Base-by-base conservation (phyloP, 164 flowering plant genomes). In the Pachysandra terminalis region DNA sequence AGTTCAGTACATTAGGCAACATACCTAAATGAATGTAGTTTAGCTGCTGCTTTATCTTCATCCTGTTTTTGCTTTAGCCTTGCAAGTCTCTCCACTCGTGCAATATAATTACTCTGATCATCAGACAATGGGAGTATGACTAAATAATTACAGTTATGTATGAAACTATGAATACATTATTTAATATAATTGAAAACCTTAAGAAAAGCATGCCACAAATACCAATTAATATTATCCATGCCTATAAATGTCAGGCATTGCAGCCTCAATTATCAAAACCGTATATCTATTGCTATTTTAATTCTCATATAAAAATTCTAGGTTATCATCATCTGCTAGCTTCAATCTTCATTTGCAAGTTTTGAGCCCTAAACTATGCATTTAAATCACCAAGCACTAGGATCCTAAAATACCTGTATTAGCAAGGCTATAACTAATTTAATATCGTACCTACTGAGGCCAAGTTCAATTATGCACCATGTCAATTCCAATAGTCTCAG, bases 21-120 rank as follows among this genome's bases (percentile, higher is more conserved):
- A 64, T 75, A 90, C 97, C 76, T 82, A 71, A 91, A 84, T 24
- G 95, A 85, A 78, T 92, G 96, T 63, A 91, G 78, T 64, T 75
- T 78, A 16, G 83, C 96, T 27, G 85, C 77, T 69, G 82, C 81
- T 83, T 81, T 91, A 56, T 91, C 94, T 76, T 89, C 88, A 61
- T 90, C 90, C 80, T 91, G 98, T 78, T 86, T 87, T 69, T 73
- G 75, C 69, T 87, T 94, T 17, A 86, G 68, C 76, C 78, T 79
- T 25, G 82, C 88, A 64, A 91, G 73, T 52, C 81, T 56, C 74
- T 85, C 83, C 65, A 91, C 90, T 76, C 82, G 84, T 57, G 62
- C 81, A 45, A 80, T 73, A 73, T 71, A 86, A 71, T 63, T 19
- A 66, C 69, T 52, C 71, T 75, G 69, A 53, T 35, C 53, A 66